Percentiles rank a stretch among this genome's conserved stretches.
Evolutionary conservation across 192 early-diverging fungal genomes (phyloP).

Genomic region (Linderina pennispora): DNA sequence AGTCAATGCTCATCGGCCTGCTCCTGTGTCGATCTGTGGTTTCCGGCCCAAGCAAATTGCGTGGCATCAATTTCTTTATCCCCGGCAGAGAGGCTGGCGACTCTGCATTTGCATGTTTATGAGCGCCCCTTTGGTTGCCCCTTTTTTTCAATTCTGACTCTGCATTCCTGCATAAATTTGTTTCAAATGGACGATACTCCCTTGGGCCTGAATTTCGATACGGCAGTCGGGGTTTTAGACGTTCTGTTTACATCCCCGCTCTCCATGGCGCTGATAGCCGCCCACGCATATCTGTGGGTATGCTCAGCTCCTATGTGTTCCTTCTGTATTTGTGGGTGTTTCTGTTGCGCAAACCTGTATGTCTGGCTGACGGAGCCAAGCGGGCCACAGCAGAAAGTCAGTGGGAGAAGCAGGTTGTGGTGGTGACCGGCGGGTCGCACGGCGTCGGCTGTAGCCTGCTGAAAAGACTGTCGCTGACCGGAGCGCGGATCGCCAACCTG

Average conservation of each 20-base stretch:
- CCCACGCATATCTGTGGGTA: slow-evolving; percentile 6
- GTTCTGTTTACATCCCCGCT: slow-evolving; percentile 4
- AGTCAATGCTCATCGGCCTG: no score
- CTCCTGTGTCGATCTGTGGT: no score
- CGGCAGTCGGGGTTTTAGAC: slow-evolving; percentile 1
- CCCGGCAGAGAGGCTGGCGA: no score
- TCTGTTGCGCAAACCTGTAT: background rate
- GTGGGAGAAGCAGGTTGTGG: slow-evolving; percentile 27
- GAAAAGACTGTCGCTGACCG: slow-evolving; percentile 3
- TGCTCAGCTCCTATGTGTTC: slow-evolving; percentile 5
- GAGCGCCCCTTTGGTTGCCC: background rate
- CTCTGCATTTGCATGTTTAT: no score
- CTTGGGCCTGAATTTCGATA: slow-evolving; percentile 31
- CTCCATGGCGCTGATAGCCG: slow-evolving; percentile 3
- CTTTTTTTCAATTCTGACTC: background rate
- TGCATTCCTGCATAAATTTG: background rate
- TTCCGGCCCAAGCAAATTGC: no score
- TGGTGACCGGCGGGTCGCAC: slow-evolving; percentile 38
- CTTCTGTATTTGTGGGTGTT: slow-evolving; percentile 6
- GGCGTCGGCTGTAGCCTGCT: slow-evolving; percentile 38
- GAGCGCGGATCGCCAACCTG: slow-evolving; percentile 20
- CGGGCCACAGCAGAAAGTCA: slow-evolving; percentile 2
- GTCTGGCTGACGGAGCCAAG: background rate
- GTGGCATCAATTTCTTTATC: no score
- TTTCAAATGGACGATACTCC: slow-evolving; percentile 1